Base-by-base conservation (phyloP, 2,329 filamentous ascomycete species). In the Pseudogymnoascus sp. region DNA sequence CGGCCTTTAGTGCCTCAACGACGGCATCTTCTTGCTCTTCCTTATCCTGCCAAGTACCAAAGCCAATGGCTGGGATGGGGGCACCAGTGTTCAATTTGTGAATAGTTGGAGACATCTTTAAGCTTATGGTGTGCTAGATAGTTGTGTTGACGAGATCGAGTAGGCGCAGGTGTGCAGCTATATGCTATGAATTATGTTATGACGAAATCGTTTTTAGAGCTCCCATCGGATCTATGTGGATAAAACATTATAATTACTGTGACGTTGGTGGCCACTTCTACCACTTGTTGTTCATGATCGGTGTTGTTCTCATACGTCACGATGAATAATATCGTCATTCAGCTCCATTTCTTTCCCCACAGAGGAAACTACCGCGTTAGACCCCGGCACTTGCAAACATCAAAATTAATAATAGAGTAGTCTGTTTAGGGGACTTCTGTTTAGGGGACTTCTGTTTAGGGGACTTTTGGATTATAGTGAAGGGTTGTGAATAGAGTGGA, bases 1-100 rank as follows among this genome's bases (percentile, higher is more conserved):
- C 76, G 25, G 68, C 66, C 59, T 72, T 71, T 39, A 80, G 72
- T 63, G 81, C 81, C 37, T 72, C 70, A 16, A 75, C 72, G 7
- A 82, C 78, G 16, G 78, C 78, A 9, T 62, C 62, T 14, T 68
- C 66, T 18, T 75, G 70, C 60, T 78, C 76, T 34, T 80, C 78
- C 63, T 79, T 75, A 61, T 76, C 66, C 57, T 68, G 67, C 74
- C 75, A 77, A 25, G 74, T 77, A 7, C 75, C 75, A 20, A 77
- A 69, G 35, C 75, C 75, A 47, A 77, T 65, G 28, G 74, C 73
- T 9, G 75, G 75, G 63, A 77, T 77, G 25, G 70, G 65, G 37
- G 73, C 70, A 47, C 74, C 75, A 35, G 74, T 76, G 65, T 76
- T 77, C 37, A 77, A 70, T 64, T 74, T 76, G 59, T 72, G 74